A percentile compares a stretch with the other conserved stretches of the same genome.
These are phyloP conservation scores for Dispira parvispora DNA, from an alignment of 192 early-diverging fungal genomes.

Conservation along the genomic window DNA sequence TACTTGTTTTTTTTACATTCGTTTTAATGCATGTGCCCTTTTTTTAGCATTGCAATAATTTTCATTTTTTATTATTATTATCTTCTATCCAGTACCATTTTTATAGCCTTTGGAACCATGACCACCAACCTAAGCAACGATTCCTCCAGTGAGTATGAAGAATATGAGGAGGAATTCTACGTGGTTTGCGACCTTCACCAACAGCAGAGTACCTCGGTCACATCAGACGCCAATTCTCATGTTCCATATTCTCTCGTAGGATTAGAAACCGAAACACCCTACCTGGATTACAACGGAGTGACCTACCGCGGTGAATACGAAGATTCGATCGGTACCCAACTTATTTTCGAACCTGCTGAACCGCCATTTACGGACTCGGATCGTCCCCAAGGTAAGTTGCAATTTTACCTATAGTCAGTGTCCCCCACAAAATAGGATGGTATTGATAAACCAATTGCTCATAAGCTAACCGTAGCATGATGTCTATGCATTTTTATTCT, in stretches of 20 bases:
- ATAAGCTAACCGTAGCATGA: neutral
- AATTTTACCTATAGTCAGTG: neutral
- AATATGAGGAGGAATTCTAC: constrained; percentile 2
- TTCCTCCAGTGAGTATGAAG: neutral
- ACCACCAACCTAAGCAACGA: no score
- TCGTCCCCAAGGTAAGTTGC: no score
- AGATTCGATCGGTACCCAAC: constrained; percentile 2
- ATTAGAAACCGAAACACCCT: constrained; percentile 5
- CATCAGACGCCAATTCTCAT: neutral
- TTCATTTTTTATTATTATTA: no score
- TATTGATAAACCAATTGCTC: neutral
- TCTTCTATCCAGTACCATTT: no score
- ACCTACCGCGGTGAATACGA: constrained; percentile 10
- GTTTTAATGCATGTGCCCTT: no score
- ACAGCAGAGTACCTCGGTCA: neutral
- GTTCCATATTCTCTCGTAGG: neutral
- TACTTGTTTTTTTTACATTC: no score
- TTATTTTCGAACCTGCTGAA: neutral
- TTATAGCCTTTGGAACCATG: no score
- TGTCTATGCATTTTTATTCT: neutral
- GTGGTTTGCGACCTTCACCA: constrained; percentile 1
- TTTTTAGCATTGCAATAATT: no score
- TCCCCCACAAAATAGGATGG: neutral
- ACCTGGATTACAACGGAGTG: neutral
- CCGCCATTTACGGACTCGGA: no score